Evolutionary conservation across 768 basidiomycete genomes (phyloP), one percentile per base, ranked within the genome.

Genomic region (Boletus vermiculosoides): DNA sequence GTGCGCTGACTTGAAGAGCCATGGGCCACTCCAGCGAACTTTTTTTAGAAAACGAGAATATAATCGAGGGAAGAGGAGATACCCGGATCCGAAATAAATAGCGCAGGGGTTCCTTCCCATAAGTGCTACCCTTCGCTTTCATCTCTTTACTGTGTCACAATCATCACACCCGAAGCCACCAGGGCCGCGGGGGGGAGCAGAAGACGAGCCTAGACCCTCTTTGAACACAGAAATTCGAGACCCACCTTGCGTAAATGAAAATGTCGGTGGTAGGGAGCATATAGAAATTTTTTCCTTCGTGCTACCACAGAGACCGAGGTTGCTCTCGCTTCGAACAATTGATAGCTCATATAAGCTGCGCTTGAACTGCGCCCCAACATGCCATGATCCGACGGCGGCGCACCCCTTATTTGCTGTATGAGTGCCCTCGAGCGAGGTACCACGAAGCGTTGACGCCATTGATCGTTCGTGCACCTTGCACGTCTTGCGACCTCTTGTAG

Each of bases 161-260:
- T 28, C 23, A 50, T 34, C 50, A 15, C 41, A 28, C 30, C 31
- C 23, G 50, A 52, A 41, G 20, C 30, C 48, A 45, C 52, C 55
- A 52, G 41, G 42, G 39, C 67, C 66, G 67, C 60, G 61, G 60
- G 36, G 61, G 60, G 40, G 56, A 47, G 55, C 2, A 50, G 34
- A 45, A 20, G 44, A 49, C 20, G 37, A 4, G 54, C 16, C 64
- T 48, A 55, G 58, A 49, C 47, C 30, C 13, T 23, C 3, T 33
- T 39, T 45, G 23, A 58, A 51, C 55, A 45, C 47, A 56, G 57
- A 45, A 63, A 60, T 50, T 22, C 55, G 4, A 56, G 49, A 30
- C 54, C 55, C 36, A 39, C 47, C 44, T 53, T 33, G 52, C 22
- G 39, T 31, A 60, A 56, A 67, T 59, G 58, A 68, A 57, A 18